Evolutionary conservation across 2,329 filamentous ascomycete genomes (phyloP).

Genomic region (Fusarium continuum): DNA sequence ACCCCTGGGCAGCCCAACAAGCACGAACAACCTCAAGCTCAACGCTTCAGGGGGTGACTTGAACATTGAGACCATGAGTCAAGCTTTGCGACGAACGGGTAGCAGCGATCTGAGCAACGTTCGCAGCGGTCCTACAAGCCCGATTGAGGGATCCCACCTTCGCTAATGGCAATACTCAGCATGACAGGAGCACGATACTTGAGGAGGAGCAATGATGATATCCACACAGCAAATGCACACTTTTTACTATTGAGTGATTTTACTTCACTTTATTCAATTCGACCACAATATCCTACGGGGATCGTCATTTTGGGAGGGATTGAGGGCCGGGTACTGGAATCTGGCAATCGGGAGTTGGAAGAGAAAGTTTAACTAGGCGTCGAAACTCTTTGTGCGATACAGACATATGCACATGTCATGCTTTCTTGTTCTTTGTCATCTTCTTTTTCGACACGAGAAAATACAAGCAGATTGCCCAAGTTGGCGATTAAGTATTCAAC

Average conservation of each 20-base stretch:
- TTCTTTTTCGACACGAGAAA: slow-evolving; percentile 28
- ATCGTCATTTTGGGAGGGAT: slow-evolving; percentile 34
- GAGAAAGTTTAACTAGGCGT: slow-evolving; percentile 43
- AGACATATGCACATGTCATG: slow-evolving; percentile 33
- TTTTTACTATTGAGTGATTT: slow-evolving; percentile 31
- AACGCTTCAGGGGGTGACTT: slow-evolving; percentile 67
- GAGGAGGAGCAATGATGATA: slow-evolving; percentile 22
- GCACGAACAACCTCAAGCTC: slow-evolving; percentile 57
- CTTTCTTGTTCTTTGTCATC: slow-evolving; percentile 27
- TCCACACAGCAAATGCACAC: slow-evolving; percentile 32
- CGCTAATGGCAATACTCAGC: slow-evolving; percentile 35
- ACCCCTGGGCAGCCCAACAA: slow-evolving; percentile 70
- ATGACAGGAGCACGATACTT: not conserved
- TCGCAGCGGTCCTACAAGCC: slow-evolving; percentile 67
- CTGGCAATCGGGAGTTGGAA: slow-evolving; percentile 46
- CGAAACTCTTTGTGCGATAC: slow-evolving; percentile 33
- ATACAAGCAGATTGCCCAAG: slow-evolving; percentile 22
- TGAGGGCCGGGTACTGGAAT: slow-evolving; percentile 38
- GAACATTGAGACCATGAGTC: slow-evolving; percentile 92
- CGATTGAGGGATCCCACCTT: slow-evolving; percentile 55
- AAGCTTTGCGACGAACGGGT: slow-evolving; percentile 84
- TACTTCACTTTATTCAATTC: slow-evolving; percentile 37
- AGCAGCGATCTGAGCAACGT: slow-evolving; percentile 77
- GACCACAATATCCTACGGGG: slow-evolving; percentile 24
- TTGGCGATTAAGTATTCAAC: slow-evolving; percentile 8